Evolutionary conservation across 805 yeast species (phyloP), one percentile per base, ranked within the genome.

Genomic region (Metschnikowia lunata): DNA sequence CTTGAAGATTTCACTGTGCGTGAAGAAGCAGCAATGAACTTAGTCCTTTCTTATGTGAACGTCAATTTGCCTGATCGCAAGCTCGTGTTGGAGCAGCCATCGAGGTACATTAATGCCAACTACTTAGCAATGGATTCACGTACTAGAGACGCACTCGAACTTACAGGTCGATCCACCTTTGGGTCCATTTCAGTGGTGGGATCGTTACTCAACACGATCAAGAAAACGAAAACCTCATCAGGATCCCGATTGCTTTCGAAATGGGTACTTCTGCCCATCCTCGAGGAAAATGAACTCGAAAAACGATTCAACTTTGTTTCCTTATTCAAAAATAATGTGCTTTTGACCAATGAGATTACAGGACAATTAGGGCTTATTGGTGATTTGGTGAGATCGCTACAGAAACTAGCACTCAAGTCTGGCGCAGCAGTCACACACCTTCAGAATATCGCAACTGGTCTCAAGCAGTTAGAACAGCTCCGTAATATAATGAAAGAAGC

Each of bases 221-320:
- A 79, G 46, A 67, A 84, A 41, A 91, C 98, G 0, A 79, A 77
- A 3, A 88, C 98, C 0, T 73, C 83, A 1, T 81, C 93, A 0
- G 98, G 98, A 0, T 69, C 95, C 0, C 68, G 98, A 34, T 57
- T 85, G n/a, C 64, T 93, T 10, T 76, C 83, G 7, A 81, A 82
- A 41, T 88, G 97, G 97, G 64, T 91, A 5, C 73, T 86, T 26
- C 80, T 88, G 1, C 99, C 99, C 0, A 74, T 87, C 0, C 73
- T 84, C 8, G 76, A 83, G 54, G 55, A 76, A 0, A 54, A 58
- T 0, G 85, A 79, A 48, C 79, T 93, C 11, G 61, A 60, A 13
- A 55, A 60, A 14, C 68, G 99, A 26, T 72, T 69, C 42, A 48
- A 51, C 3, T 69, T 63, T 45, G 76, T 71, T 2, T 40, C 50